Evolutionary conservation across 75 land plant species (phyloP).

Genomic region (Pinus tabuliformis): DNA sequence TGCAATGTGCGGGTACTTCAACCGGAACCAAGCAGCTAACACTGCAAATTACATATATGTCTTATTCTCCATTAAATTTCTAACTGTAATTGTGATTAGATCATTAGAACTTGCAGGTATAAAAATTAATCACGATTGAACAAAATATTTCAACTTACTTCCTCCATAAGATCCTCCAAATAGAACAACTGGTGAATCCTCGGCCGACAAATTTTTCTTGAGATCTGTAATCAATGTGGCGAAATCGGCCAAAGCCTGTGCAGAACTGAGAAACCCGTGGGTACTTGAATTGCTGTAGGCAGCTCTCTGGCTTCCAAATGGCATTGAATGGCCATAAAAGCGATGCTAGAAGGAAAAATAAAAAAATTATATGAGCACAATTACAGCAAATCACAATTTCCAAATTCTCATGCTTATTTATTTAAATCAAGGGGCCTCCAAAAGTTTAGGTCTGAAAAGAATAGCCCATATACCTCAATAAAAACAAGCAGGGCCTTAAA

Average conservation of each 20-base stretch:
- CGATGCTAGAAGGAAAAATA: slow-evolving; percentile 54
- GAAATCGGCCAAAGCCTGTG: slow-evolving; percentile 88
- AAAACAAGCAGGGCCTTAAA: slow-evolving; percentile 62
- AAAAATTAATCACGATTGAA: neutral
- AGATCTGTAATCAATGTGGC: slow-evolving; percentile 60
- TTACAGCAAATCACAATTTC: too few species aligned
- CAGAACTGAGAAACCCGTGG: slow-evolving; percentile 63
- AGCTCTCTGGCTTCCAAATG: slow-evolving; percentile 38
- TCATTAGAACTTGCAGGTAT: neutral
- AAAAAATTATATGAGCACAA: neutral
- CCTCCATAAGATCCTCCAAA: slow-evolving; percentile 97
- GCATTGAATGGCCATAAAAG: slow-evolving; percentile 80
- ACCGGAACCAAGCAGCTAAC: slow-evolving; percentile 88
- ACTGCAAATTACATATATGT: slow-evolving; percentile 20
- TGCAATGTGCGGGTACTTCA: slow-evolving; percentile 87
- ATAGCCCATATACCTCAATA: slow-evolving; percentile 38
- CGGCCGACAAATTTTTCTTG: slow-evolving; percentile 68
- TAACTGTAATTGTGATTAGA: neutral
- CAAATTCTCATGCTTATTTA: too few species aligned
- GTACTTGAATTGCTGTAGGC: slow-evolving; percentile 42
- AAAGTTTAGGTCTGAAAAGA: neutral
- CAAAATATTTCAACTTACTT: slow-evolving; percentile 42
- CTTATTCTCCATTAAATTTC: neutral
- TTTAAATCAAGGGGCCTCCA: too few species aligned
- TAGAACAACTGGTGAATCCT: slow-evolving; percentile 74